Base-by-base conservation (phyloP, 73 alveolate genomes). In the Paramecium sonneborni region DNA sequence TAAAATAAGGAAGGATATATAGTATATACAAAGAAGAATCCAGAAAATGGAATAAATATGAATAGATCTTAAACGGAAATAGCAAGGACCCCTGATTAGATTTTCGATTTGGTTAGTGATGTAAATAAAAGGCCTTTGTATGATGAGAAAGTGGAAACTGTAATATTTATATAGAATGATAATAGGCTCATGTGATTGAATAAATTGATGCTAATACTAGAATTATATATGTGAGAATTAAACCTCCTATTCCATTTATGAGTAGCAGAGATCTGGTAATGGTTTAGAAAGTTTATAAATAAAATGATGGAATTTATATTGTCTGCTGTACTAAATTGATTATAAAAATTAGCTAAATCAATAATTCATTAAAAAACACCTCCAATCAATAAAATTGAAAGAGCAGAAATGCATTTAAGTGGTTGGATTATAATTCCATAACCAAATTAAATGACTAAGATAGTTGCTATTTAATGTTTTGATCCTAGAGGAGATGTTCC, bases 81-180 rank as follows among this genome's bases (percentile, higher is more conserved):
- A 12, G 90, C 90, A 3, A 23, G 55, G 10, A 79, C 44, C 1
- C 90, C 90, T 21, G 90, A 79, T 3, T 39, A 43, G 20, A 79
- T 79, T 38, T 30, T 62, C 11, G 74, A 79, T 44, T 39, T 79
- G 26, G 90, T 79, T 32, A 23, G 30, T 21, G 90, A 79, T 79
- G 72, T 79, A 15, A 79, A 79, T 43, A 38, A 44, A 44, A 43
- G 90, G 24, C 52, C 69, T 10, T 21, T 79, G 35, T 79, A 79
- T 79, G 90, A 79, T 46, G 90, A 79, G 72, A 79, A 79, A 12
- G 90, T 79, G 46, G 90, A 79, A 34, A 79, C 90, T 10, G 90
- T 79, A 79, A 3, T 6, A 32, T 20, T 28, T 34, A 14, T 8
- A 14, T 38, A 28, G 10, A 72, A 23, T 72, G 12, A 4, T 52